phyloP scores from a whole-genome alignment of 2,329 filamentous ascomycete genomes.

The Periconia sp. region DNA sequence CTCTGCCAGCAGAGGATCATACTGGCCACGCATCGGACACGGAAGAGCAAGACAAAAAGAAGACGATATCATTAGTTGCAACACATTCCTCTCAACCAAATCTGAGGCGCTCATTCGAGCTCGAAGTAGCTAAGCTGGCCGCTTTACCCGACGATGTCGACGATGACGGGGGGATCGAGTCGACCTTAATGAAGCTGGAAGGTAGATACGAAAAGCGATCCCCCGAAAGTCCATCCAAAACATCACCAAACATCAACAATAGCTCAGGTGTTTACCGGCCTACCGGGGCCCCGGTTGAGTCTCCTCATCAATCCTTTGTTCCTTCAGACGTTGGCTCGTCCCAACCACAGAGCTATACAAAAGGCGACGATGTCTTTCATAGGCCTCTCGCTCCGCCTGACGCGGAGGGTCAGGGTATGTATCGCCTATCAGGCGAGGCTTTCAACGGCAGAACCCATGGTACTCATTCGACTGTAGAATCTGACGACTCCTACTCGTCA shows the following conservation, averaged over 20 bases:
- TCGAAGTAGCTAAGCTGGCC: slow-evolving; percentile 82
- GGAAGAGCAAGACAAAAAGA: slow-evolving; percentile 16
- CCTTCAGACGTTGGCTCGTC: slow-evolving; percentile 20
- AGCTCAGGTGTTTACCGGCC: slow-evolving; percentile 27
- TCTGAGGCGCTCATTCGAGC: slow-evolving; percentile 75
- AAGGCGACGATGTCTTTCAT: slow-evolving; percentile 28
- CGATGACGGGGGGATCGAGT: slow-evolving; percentile 80
- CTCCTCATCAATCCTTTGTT: slow-evolving; percentile 18
- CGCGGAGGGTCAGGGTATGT: slow-evolving; percentile 32
- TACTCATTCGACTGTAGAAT: slow-evolving; percentile 54
- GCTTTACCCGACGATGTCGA: slow-evolving; percentile 84
- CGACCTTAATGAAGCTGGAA: slow-evolving; percentile 89
- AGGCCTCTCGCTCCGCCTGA: slow-evolving; percentile 28
- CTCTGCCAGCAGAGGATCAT: slow-evolving; percentile 9
- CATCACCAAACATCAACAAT: slow-evolving; percentile 20
- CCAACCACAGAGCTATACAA: slow-evolving; percentile 12
- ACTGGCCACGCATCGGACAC: slow-evolving; percentile 9
- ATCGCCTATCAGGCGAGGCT: slow-evolving; percentile 33
- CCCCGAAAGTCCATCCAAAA: slow-evolving; percentile 5
- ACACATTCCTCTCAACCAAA: slow-evolving; percentile 60
- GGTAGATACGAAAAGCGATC: slow-evolving; percentile 69
- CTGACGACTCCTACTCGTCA: slow-evolving; percentile 74
- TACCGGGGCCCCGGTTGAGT: slow-evolving; percentile 17
- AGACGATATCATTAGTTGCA: slow-evolving; percentile 46
- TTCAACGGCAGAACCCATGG: slow-evolving; percentile 27